Evolutionary conservation across 2,329 filamentous ascomycete species (phyloP).

Genomic region (Neocucurbitaria cava): DNA sequence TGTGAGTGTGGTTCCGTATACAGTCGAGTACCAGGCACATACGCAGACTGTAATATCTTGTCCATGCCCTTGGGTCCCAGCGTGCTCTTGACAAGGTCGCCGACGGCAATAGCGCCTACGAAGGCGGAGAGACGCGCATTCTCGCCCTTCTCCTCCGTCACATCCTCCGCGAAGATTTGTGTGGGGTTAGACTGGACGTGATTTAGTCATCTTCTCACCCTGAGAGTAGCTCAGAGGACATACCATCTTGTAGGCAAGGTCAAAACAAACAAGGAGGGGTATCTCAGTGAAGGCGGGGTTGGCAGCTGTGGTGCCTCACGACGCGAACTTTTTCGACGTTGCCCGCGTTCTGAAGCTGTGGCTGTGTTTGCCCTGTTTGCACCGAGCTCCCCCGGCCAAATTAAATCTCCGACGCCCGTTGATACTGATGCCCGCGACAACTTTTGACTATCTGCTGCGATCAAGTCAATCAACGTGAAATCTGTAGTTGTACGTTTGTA

Average conservation of each 20-base stretch:
- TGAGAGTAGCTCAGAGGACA: slow-evolving; percentile 1
- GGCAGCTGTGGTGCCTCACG: slow-evolving; percentile 33
- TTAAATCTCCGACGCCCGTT: slow-evolving; percentile 22
- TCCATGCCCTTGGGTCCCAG: slow-evolving; percentile 98
- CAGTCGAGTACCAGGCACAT: slow-evolving; percentile 51
- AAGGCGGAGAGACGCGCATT: slow-evolving; percentile 99
- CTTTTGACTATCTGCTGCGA: slow-evolving; percentile 4
- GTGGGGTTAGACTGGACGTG: slow-evolving; percentile 71
- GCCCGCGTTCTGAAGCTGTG: slow-evolving; percentile 24
- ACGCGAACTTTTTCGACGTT: slow-evolving; percentile 46
- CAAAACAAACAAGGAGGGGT: slow-evolving; percentile 37
- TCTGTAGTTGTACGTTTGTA: background rate
- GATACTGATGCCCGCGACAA: slow-evolving; percentile 26
- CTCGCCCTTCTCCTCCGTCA: slow-evolving; percentile 97
- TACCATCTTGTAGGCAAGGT: slow-evolving; percentile 40
- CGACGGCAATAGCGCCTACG: slow-evolving; percentile 96
- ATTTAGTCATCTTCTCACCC: slow-evolving; percentile 12
- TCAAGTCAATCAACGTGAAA: background rate
- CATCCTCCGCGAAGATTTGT: slow-evolving; percentile 97
- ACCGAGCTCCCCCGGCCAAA: slow-evolving; percentile 24
- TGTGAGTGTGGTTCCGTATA: slow-evolving; percentile 26
- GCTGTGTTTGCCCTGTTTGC: slow-evolving; percentile 38
- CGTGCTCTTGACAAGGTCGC: slow-evolving; percentile 96
- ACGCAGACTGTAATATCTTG: slow-evolving; percentile 96
- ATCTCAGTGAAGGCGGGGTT: slow-evolving; percentile 39